Conservation (phyloP, 371 early-diverging fungal genomes). For the Syncephalastrum contaminatum region DNA sequence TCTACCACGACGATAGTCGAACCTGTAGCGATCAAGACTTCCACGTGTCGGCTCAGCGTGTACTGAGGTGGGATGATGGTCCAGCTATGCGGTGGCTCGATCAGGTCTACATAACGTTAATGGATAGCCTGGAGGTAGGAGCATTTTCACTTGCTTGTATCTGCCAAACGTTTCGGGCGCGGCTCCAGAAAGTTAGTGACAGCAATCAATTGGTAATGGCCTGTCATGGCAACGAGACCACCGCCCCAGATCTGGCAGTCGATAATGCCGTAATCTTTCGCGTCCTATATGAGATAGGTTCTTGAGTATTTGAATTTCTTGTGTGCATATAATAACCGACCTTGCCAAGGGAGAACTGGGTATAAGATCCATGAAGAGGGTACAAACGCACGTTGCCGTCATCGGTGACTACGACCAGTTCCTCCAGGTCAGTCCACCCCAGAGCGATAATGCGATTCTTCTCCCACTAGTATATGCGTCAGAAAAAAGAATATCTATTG, state of each 20-base stretch:
- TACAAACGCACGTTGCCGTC: conserved; percentile 88
- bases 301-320: not conserved
- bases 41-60: conserved; percentile 86
- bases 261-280: conserved; percentile 74
- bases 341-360: conserved; percentile 83
- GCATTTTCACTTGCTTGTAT: conserved; percentile 51
- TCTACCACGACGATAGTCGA: conserved; percentile 83
- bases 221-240: conserved; percentile 89
- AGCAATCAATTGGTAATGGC: conserved; percentile 75
- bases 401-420: conserved; percentile 85
- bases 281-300: conserved; percentile 59
- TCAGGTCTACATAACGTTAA: conserved; percentile 39
- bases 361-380: conserved; percentile 76
- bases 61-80: conserved; percentile 85
- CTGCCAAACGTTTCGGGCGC: conserved; percentile 75
- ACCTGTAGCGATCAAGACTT: conserved; percentile 81
- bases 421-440: conserved; percentile 88
- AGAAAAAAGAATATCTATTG: not conserved
- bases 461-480: conserved; percentile 70
- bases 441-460: conserved; percentile 85
- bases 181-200: conserved; percentile 87
- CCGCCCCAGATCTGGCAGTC: conserved; percentile 87
- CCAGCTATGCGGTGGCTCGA: conserved; percentile 82
- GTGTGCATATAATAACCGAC: conserved; percentile 24
- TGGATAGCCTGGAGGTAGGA: not conserved